phyloP scores from a whole-genome alignment of 768 basidiomycete species.

The Pholiota molesta region DNA sequence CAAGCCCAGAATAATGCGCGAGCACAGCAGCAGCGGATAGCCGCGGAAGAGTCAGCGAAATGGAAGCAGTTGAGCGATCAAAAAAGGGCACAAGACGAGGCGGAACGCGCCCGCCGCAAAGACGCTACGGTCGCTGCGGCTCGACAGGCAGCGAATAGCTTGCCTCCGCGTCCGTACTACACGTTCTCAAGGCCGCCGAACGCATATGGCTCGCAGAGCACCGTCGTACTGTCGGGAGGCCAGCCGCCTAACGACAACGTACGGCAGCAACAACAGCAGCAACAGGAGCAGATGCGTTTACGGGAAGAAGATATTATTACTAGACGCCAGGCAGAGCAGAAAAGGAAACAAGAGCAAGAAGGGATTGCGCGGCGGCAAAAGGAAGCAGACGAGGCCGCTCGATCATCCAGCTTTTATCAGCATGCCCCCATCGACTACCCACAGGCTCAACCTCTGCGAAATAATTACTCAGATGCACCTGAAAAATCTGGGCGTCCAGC shows the following conservation, averaged over 20 bases:
- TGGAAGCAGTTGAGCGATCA: conserved; percentile 40
- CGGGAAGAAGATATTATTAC: conserved; percentile 54
- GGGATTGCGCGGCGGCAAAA: conserved; percentile 60
- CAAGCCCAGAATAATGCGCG: conserved; percentile 32
- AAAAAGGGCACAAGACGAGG: conserved; percentile 33
- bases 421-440: conserved; percentile 24
- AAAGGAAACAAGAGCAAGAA: conserved; percentile 55
- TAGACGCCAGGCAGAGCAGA: conserved; percentile 36
- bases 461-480: neutral
- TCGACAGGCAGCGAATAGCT: conserved; percentile 15
- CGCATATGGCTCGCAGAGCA: conserved; percentile 31
- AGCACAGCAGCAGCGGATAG: conserved; percentile 28
- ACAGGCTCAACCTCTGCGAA: neutral
- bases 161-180: conserved; percentile 26
- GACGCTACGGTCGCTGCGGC: conserved; percentile 27
- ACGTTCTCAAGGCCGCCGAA: conserved; percentile 32
- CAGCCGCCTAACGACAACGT: conserved; percentile 19
- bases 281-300: conserved; percentile 43
- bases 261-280: conserved; percentile 25
- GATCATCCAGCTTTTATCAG: conserved; percentile 27
- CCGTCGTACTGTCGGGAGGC: conserved; percentile 30
- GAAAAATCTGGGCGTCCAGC: too few species aligned
- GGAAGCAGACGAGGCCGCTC: conserved; percentile 57
- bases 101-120: conserved; percentile 30
- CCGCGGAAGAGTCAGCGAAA: conserved; percentile 38